Base-by-base conservation (phyloP, 148 eudicot species). In the Euryodendron excelsum region DNA sequence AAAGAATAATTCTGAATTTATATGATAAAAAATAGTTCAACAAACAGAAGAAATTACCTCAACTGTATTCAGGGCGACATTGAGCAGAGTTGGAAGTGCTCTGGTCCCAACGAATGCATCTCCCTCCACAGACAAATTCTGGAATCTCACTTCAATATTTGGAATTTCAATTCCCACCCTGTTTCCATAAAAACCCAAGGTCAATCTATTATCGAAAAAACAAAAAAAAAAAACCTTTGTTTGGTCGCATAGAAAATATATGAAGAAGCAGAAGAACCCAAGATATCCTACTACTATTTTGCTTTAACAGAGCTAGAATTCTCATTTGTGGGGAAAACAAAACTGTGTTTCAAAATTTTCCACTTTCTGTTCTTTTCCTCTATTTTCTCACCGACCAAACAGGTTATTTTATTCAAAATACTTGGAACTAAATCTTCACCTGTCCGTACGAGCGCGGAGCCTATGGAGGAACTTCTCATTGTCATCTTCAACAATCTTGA, bases 81-180 rank as follows among this genome's bases (percentile, higher is more conserved):
- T 87, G 55, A 68, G 33, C 33, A 87, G 77, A 33, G 90, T 85
- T 23, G 90, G 90, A 74, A 87, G 88, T 14, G 90, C 90, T 70
- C 90, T 82, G 1, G 83, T 69, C 31, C 90, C 90, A 60, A 74
- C 85, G 66, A 81, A 78, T n/a, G 80, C 79, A 69, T 87, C 88
- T 48, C 88, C 90, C 28, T 83, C 86, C n/a, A 87, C 55, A 0
- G 75, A 75, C 15, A 87, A 20, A 56, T 83, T 77, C 78, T 83
- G 81, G 44, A 66, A 87, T 44, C 86, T 80, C 33, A 87, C 83
- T 83, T 87, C 90, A 45, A 85, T 74, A 23, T 79, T 85, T 30
- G 90, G 90, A 75, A 81, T 64, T 61, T 87, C 85, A 60, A 87
- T 87, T 68, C 86, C 88, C 30, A 85, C 90, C 74, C 90, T 87